Evolutionary conservation across 2,329 filamentous ascomycete species (phyloP).

Genomic region (Alternaria viburni): DNA sequence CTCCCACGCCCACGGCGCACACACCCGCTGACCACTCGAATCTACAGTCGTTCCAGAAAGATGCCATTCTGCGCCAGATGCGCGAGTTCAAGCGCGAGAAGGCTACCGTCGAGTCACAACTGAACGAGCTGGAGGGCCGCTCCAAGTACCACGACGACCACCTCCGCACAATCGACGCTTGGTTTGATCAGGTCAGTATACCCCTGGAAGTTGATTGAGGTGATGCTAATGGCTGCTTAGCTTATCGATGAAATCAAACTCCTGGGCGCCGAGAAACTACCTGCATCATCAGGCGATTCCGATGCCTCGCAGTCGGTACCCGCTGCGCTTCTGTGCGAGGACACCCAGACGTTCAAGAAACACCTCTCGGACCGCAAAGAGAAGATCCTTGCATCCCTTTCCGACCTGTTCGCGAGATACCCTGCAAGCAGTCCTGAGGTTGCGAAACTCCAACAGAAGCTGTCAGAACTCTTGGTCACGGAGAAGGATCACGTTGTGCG

Average conservation of each 20-base stretch:
- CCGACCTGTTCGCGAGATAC: constrained; percentile 66
- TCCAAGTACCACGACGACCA: constrained; percentile 90
- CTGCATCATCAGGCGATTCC: constrained; percentile 26
- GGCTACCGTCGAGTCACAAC: constrained; percentile 76
- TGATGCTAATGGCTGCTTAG: constrained; percentile 42
- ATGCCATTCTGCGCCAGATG: constrained; percentile 97
- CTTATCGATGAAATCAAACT: constrained; percentile 58
- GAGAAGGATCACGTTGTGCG: constrained; percentile 84
- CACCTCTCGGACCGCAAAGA: constrained; percentile 80
- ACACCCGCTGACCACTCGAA: constrained; percentile 38
- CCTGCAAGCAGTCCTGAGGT: constrained; percentile 69
- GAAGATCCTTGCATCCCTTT: constrained; percentile 76
- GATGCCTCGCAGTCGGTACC: constrained; percentile 52
- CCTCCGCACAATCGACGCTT: constrained; percentile 85
- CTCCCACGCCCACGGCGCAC: constrained; percentile 28
- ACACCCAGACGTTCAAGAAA: constrained; percentile 70
- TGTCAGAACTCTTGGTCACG: constrained; percentile 75
- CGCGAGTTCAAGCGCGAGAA: constrained; percentile 96
- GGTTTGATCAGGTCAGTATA: constrained; percentile 84
- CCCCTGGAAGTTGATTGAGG: constrained; percentile 8
- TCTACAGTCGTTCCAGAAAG: constrained; percentile 84
- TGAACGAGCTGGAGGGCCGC: constrained; percentile 80
- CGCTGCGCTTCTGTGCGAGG: constrained; percentile 61
- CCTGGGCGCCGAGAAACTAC: constrained; percentile 47
- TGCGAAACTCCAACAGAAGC: constrained; percentile 73